Conservation (phyloP, 331 rosid genomes). For the Pyracantha coccinea region DNA sequence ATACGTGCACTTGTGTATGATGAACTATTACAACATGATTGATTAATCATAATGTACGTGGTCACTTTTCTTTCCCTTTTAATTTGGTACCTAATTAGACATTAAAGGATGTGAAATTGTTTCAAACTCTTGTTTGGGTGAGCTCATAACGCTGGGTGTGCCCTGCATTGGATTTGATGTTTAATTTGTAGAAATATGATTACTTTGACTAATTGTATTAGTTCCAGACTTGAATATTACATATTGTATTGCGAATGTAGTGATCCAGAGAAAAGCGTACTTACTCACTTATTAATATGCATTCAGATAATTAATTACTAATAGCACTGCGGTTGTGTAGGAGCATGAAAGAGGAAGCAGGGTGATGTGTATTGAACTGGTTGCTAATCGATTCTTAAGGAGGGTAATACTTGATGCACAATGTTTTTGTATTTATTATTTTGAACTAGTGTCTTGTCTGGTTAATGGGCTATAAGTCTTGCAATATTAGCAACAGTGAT, state of each 20-base stretch:
- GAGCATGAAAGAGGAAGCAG: slow-evolving; percentile 47
- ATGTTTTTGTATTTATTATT: background rate
- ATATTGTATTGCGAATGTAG: background rate
- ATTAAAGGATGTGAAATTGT: background rate
- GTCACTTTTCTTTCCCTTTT: background rate
- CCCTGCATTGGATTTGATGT: background rate
- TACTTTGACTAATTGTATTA: background rate
- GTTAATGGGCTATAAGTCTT: background rate
- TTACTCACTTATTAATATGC: background rate
- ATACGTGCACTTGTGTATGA: background rate
- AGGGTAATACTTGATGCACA: slow-evolving; percentile 40
- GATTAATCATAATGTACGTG: background rate
- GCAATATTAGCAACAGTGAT: background rate
- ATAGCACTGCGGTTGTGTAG: slow-evolving; percentile 22
- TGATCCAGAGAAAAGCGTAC: background rate
- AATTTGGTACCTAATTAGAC: background rate
- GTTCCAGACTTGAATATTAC: background rate
- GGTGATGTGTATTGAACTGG: slow-evolving; percentile 87
- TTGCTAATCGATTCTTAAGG: slow-evolving; percentile 89
- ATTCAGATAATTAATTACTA: background rate
- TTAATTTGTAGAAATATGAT: background rate
- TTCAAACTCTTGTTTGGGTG: background rate
- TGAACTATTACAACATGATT: background rate
- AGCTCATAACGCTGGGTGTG: background rate
- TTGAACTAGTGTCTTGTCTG: background rate